Evolutionary conservation across 345 rosid genomes (phyloP).

Genomic region (Ricinus communis): DNA sequence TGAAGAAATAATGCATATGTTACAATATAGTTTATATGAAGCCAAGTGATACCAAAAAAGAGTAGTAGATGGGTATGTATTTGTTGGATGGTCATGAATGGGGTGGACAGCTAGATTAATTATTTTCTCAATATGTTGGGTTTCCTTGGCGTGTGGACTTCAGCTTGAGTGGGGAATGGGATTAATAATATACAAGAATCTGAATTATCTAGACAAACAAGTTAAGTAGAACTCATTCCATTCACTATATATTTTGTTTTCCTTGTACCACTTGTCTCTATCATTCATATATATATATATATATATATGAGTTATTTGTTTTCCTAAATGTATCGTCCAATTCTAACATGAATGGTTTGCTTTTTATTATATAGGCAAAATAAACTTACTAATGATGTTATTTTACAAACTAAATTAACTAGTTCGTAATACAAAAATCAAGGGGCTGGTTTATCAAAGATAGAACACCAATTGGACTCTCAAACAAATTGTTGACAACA

Average conservation of each 20-base stretch:
- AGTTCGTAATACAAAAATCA: too few species aligned
- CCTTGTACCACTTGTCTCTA: not conserved
- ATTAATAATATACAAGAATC: constrained; percentile 13
- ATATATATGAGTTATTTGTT: too few species aligned
- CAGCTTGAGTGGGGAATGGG: constrained; percentile 25
- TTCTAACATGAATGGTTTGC: too few species aligned
- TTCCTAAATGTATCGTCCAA: too few species aligned
- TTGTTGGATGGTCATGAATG: constrained; percentile 46
- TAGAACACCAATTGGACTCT: too few species aligned
- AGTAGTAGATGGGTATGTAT: constrained; percentile 18
- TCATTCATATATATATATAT: too few species aligned
- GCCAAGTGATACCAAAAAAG: not conserved
- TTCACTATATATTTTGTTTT: not conserved
- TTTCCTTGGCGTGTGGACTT: constrained; percentile 70
- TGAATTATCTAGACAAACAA: constrained; percentile 21
- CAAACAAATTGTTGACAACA: too few species aligned
- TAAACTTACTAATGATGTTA: too few species aligned
- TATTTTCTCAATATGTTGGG: constrained; percentile 30
- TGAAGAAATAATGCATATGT: not conserved
- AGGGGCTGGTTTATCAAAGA: too few species aligned
- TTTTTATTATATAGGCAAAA: too few species aligned
- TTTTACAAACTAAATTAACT: too few species aligned
- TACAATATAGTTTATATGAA: not conserved
- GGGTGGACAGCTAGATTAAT: constrained; percentile 36
- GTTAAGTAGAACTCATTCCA: constrained; percentile 3